Evolutionary conservation across 163 green algal genomes (phyloP).

Genomic region (Coccomyxa subellipsoidea): DNA sequence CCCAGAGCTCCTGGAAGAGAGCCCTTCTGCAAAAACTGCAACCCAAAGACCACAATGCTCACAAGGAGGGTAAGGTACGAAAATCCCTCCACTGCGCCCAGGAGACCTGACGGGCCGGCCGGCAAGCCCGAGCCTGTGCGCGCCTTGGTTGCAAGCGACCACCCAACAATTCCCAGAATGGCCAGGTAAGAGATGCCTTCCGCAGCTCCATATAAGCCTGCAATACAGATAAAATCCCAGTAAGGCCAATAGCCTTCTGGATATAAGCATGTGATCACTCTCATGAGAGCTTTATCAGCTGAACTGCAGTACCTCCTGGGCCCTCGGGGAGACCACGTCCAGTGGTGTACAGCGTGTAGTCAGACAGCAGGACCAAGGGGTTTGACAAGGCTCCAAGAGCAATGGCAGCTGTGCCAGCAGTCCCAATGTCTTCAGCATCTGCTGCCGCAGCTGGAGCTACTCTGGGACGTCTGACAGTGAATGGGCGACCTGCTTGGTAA

Average conservation of each 20-base stretch:
- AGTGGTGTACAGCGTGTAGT: conserved; percentile 70
- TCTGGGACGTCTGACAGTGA: background rate
- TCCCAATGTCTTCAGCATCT: conserved; percentile 3
- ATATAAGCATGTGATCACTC: too few relatives aligned
- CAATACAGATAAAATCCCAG: background rate
- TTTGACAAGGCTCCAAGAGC: conserved; percentile 55
- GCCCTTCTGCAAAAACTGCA: conserved; percentile 25
- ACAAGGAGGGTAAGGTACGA: conserved; percentile 69
- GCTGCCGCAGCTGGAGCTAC: background rate
- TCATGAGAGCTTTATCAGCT: too few relatives aligned
- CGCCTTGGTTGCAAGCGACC: conserved; percentile 64
- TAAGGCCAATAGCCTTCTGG: too few relatives aligned
- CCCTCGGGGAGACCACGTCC: conserved; percentile 67
- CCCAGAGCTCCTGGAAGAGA: conserved; percentile 36
- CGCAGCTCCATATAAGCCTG: conserved; percentile 18
- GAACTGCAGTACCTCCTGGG: conserved; percentile 49
- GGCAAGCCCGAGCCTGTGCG: conserved; percentile 71
- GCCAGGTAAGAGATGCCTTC: conserved; percentile 79
- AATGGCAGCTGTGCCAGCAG: conserved; percentile 33
- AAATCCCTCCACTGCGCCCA: conserved; percentile 79
- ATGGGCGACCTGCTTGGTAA: background rate
- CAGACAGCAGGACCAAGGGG: conserved; percentile 56
- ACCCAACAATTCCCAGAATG: conserved; percentile 69
- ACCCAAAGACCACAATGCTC: conserved; percentile 26
- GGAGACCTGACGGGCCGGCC: conserved; percentile 59